Base-by-base conservation (phyloP, 371 early-diverging fungal genomes). In the Apophysomyces variabilis region DNA sequence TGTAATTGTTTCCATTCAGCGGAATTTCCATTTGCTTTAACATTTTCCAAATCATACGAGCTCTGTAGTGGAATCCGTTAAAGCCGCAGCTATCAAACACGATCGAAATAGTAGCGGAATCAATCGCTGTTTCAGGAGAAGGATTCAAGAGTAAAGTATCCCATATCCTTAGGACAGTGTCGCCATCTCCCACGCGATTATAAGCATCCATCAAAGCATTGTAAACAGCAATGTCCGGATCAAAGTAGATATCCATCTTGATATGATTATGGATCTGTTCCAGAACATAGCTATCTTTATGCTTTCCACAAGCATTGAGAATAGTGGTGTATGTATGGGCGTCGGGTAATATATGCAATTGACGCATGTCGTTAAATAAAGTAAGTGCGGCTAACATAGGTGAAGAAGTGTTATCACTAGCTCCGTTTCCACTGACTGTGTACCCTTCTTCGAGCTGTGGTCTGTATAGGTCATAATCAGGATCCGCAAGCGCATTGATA, bases 301-400 rank as follows among this genome's bases (percentile, higher is more conserved):
- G 70, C 14, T 75, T 39, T 14, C 66, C 71, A 38, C 79, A 78
- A 3, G 77, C 75, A 58, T 72, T 44, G 18, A 83, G 46, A 39
- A 83, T 57, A 5, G 71, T 47, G 0, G 70, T 68, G 44, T 83
- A 83, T 46, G 75, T 79, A n/a, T 73, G 61, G n/a, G 73, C 62
- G 32, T 72, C 74, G 14, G 80, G 75, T n/a, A 67, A 72, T 2
- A 80, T 72, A 9, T 72, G 70, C 12, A 73, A 44, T 57, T 72
- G 68, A 35, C 81, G 71, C 84, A 83, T 83, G 66, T 83, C 84
- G 11, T 75, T 72, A 43, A 83, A 77, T 37, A 83, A 54, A 0
- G 69, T 57, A 35, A 80, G 63, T 4, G 81, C 77, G 12, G 74
- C 67, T 13, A 71, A 35, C 26, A 83, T 64, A 8, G 65, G 45